A percentile compares a stretch with the other conserved stretches of the same genome.
Evolutionary conservation across 495 filamentous ascomycete species (phyloP).

Genomic region (Stereocaulon alpinum): DNA sequence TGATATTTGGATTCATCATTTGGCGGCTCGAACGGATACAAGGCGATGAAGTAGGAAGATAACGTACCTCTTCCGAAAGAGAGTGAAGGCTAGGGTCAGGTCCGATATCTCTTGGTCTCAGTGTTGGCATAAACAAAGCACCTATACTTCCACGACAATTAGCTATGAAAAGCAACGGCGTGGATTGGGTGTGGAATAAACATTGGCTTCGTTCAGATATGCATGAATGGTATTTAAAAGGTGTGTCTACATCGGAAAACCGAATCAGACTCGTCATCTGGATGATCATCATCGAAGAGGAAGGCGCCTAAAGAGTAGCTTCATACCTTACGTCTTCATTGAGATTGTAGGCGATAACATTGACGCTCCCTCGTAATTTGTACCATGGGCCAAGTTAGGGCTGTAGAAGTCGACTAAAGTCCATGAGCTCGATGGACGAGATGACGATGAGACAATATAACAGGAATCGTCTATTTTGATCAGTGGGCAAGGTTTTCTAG

Average conservation of each 20-base stretch:
- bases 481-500: slow-evolving; percentile 99
- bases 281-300: slow-evolving; percentile 38
- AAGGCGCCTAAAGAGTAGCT: slow-evolving; percentile 8
- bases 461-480: slow-evolving; percentile 25
- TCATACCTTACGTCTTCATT: slow-evolving; percentile 17
- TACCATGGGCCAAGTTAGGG: not conserved
- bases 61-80: not conserved
- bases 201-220: slow-evolving; percentile 33
- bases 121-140: not conserved
- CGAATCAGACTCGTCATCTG: slow-evolving; percentile 57
- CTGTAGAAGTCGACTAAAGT: not conserved
- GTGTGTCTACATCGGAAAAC: slow-evolving; percentile 51
- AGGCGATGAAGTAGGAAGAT: not conserved
- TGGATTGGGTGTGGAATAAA: not conserved
- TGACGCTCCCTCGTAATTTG: not conserved
- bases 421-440: not conserved
- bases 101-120: not conserved
- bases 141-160: not conserved
- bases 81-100: not conserved
- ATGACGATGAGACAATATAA: not conserved
- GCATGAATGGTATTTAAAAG: slow-evolving; percentile 49
- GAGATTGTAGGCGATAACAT: not conserved
- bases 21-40: slow-evolving; percentile 11
- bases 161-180: slow-evolving; percentile 9
- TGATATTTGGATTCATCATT: slow-evolving; percentile 41